These are phyloP conservation scores for Cerioporus squamosus DNA, from an alignment of 1,284 basidiomycete species.

Conservation along the genomic window DNA sequence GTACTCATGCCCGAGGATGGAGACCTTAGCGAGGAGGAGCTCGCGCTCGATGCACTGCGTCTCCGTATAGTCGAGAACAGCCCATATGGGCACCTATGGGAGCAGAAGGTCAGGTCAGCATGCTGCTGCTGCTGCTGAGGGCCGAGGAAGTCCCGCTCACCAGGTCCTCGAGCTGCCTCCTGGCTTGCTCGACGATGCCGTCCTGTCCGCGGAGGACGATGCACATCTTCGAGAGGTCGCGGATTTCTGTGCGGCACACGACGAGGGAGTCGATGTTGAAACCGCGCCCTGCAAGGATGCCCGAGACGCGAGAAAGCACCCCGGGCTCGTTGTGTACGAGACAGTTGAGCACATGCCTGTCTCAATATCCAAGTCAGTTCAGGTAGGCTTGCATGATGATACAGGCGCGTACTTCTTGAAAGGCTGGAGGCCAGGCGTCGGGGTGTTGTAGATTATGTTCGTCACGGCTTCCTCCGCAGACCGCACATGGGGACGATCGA, in stretches of 20 bases:
- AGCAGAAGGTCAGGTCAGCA: too few species aligned
- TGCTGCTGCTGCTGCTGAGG: too few species aligned
- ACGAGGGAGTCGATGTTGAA: conserved; percentile 99
- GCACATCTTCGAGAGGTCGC: conserved; percentile 97
- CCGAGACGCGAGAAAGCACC: conserved; percentile 96
- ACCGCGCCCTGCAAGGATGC: conserved; percentile 95
- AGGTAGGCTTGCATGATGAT: neutral
- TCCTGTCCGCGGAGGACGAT: conserved; percentile 97
- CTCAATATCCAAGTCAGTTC: neutral
- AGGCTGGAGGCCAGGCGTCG: conserved; percentile 89
- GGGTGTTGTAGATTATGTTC: conserved; percentile 96
- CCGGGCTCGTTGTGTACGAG: conserved; percentile 99
- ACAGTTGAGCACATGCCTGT: conserved; percentile 94
- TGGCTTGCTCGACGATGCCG: conserved; percentile 96
- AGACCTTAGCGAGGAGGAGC: conserved; percentile 56
- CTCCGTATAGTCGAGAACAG: conserved; percentile 94
- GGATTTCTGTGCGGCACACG: conserved; percentile 97
- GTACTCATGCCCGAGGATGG: conserved; percentile 97
- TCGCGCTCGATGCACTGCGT: conserved; percentile 62
- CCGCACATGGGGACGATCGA: conserved; percentile 75
- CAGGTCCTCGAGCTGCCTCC: conserved; percentile 93
- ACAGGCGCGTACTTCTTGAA: conserved; percentile 80
- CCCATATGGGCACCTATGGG: conserved; percentile 92
- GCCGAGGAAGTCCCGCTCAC: conserved; percentile 50
- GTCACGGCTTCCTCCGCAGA: conserved; percentile 94